A percentile compares a stretch with the other conserved stretches of the same genome.
Conservation (phyloP, 2,329 filamentous ascomycete species). For the Aspergillus sp. region DNA sequence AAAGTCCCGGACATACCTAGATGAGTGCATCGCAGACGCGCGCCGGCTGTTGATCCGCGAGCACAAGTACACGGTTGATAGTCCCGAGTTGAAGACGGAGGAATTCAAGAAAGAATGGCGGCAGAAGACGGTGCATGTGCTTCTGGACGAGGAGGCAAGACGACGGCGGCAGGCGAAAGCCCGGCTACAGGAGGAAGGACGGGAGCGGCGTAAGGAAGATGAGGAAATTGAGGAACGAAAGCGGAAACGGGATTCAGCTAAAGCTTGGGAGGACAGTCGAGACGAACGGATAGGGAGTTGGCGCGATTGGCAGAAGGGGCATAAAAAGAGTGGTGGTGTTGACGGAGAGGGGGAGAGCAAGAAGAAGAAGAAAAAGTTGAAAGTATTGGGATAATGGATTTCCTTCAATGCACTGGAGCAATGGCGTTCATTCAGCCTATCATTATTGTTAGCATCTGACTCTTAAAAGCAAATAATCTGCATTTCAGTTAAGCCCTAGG, state of each 20-base stretch:
- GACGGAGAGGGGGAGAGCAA: slow-evolving; percentile 49
- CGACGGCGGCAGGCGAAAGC: slow-evolving; percentile 79
- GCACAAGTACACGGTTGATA: slow-evolving; percentile 85
- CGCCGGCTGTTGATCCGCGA: slow-evolving; percentile 91
- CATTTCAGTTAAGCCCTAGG: too few relatives aligned
- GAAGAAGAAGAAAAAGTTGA: slow-evolving; percentile 40
- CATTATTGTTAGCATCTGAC: too few relatives aligned
- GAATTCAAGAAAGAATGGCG: slow-evolving; percentile 81
- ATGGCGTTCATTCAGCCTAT: not conserved
- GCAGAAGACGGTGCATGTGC: slow-evolving; percentile 78
- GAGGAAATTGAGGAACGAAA: slow-evolving; percentile 74
- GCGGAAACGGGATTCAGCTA: slow-evolving; percentile 82
- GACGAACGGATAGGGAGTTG: slow-evolving; percentile 90
- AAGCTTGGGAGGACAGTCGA: slow-evolving; percentile 88
- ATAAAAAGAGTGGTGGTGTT: slow-evolving; percentile 45
- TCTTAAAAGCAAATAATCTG: too few relatives aligned
- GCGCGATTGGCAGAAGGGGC: slow-evolving; percentile 76
- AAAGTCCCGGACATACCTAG: slow-evolving; percentile 75
- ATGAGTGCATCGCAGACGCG: slow-evolving; percentile 93
- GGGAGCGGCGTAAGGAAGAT: slow-evolving; percentile 77
- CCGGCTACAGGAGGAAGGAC: slow-evolving; percentile 91
- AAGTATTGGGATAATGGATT: slow-evolving; percentile 36
- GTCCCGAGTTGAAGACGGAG: slow-evolving; percentile 68
- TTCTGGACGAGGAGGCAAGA: slow-evolving; percentile 86
- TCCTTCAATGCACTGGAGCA: not conserved